phyloP scores from a whole-genome alignment of 495 filamentous ascomycete genomes.

The Aspergillus homomorphus region DNA sequence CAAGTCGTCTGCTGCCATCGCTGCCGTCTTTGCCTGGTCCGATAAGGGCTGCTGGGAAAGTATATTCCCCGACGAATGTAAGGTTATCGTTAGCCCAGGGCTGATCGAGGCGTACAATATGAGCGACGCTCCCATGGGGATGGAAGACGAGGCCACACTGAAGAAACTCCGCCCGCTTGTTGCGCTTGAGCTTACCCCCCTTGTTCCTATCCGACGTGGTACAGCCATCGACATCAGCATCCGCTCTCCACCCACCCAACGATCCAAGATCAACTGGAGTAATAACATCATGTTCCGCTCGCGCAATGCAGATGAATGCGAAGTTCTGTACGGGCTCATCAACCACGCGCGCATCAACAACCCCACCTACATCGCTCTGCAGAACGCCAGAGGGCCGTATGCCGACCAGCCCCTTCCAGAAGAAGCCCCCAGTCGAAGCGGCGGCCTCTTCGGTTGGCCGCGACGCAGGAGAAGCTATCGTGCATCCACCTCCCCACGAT shows the following conservation, averaged over 20 bases:
- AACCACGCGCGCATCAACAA: slow-evolving; percentile 83
- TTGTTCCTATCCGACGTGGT: slow-evolving; percentile 82
- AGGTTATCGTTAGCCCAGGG: slow-evolving; percentile 76
- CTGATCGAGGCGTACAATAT: slow-evolving; percentile 80
- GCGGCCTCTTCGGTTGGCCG: slow-evolving; percentile 46
- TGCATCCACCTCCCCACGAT: slow-evolving; percentile 50
- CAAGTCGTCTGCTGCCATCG: slow-evolving; percentile 64
- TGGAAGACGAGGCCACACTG: slow-evolving; percentile 14
- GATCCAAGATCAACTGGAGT: slow-evolving; percentile 66
- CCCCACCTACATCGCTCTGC: slow-evolving; percentile 80
- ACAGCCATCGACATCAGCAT: slow-evolving; percentile 94
- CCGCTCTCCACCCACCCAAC: slow-evolving; percentile 69
- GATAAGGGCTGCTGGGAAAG: slow-evolving; percentile 78
- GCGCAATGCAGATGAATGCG: slow-evolving; percentile 69
- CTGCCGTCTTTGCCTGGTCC: slow-evolving; percentile 82
- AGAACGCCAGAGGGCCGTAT: slow-evolving; percentile 57
- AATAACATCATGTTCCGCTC: slow-evolving; percentile 89
- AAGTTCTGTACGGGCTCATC: slow-evolving; percentile 74
- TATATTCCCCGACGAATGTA: slow-evolving; percentile 70
- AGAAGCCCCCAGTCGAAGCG: slow-evolving; percentile 30
- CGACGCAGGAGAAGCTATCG: slow-evolving; percentile 56
- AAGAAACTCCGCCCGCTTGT: slow-evolving; percentile 61
- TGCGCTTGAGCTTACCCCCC: slow-evolving; percentile 78
- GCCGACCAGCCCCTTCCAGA: slow-evolving; percentile 31
- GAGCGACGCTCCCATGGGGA: slow-evolving; percentile 34